phyloP scores from a whole-genome alignment of 75 land plant species.

The Pinus taeda region DNA sequence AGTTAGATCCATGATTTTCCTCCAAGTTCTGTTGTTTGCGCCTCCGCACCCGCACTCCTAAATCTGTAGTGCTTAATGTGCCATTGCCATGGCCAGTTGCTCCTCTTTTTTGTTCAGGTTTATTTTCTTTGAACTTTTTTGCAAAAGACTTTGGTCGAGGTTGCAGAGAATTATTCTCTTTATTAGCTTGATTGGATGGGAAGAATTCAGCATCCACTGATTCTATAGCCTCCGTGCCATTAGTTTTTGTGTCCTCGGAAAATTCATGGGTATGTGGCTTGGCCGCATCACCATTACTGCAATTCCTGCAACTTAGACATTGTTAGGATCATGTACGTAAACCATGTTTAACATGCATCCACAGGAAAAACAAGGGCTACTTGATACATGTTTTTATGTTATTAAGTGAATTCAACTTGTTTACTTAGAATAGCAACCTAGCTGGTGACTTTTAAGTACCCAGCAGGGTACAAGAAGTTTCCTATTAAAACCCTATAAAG shows the following conservation, averaged over 20 bases:
- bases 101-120: not conserved
- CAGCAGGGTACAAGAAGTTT: not conserved
- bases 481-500: not conserved
- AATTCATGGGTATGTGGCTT: not conserved
- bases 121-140: slow-evolving; percentile 6
- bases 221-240: not conserved
- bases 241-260: not conserved
- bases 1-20: slow-evolving; percentile 8
- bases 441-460: not conserved
- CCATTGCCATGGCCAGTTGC: not conserved
- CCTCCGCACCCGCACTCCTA: not conserved
- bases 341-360: slow-evolving; percentile 1
- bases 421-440: slow-evolving; percentile 1
- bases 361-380: not conserved
- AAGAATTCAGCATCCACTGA: slow-evolving; percentile 1
- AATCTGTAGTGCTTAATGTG: not conserved
- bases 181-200: not conserved
- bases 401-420: not conserved
- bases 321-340: not conserved
- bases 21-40: not conserved
- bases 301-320: slow-evolving; percentile 9
- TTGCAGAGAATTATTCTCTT: not conserved
- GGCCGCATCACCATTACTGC: slow-evolving; percentile 1
- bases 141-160: not conserved
- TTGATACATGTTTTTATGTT: not conserved